Percentiles rank a stretch among this genome's conserved stretches.
These are phyloP conservation scores for Pichia sp. DNA, from an alignment of 1,139 yeast genomes.

Conservation along the genomic window DNA sequence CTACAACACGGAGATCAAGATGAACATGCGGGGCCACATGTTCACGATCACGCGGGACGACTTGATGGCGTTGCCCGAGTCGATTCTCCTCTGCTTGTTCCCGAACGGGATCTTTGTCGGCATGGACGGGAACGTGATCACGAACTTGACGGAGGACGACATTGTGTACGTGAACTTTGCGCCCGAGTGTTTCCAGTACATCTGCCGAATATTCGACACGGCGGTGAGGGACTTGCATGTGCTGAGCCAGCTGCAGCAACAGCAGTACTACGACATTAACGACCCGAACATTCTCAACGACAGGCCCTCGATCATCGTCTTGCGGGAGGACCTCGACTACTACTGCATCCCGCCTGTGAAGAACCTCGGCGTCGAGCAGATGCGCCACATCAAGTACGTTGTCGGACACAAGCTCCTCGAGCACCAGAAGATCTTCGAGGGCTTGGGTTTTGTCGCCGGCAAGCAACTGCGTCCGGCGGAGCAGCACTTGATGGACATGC, in stretches of 20 bases:
- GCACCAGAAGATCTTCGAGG: slow-evolving; percentile 67
- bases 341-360: slow-evolving; percentile 77
- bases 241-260: slow-evolving; percentile 28
- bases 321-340: slow-evolving; percentile 90
- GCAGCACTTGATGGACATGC: slow-evolving; percentile 90
- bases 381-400: slow-evolving; percentile 61
- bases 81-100: slow-evolving; percentile 76
- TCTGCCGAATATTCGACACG: slow-evolving; percentile 54
- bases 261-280: slow-evolving; percentile 31
- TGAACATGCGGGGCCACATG: slow-evolving; percentile 58
- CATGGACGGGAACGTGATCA: slow-evolving; percentile 64
- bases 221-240: slow-evolving; percentile 39
- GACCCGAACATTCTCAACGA: slow-evolving; percentile 62
- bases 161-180: slow-evolving; percentile 79
- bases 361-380: slow-evolving; percentile 47
- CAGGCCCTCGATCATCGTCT: slow-evolving; percentile 87
- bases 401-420: slow-evolving; percentile 62
- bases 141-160: slow-evolving; percentile 72
- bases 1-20: slow-evolving; percentile 58
- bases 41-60: slow-evolving; percentile 82
- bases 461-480: slow-evolving; percentile 84
- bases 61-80: slow-evolving; percentile 85
- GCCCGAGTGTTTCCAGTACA: slow-evolving; percentile 80
- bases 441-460: slow-evolving; percentile 46
- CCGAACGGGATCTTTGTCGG: slow-evolving; percentile 92